phyloP scores from a whole-genome alignment of 2,329 filamentous ascomycete species.

The Geoglossum cookeanum region DNA sequence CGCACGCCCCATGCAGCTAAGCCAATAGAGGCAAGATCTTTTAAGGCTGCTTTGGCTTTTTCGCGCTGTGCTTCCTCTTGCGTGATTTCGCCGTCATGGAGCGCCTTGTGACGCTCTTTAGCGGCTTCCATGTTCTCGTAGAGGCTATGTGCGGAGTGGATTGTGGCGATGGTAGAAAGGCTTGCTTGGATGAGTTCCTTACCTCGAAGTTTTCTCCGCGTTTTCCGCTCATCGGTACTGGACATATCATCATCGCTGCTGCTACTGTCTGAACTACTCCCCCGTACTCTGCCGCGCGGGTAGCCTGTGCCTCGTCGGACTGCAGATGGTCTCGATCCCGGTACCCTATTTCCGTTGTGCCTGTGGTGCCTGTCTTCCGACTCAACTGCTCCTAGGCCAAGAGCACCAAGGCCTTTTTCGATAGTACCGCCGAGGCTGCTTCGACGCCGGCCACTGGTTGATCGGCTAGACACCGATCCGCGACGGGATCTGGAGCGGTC shows the following conservation, averaged over 20 bases:
- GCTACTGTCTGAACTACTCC: background rate
- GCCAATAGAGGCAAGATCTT: conserved; percentile 46
- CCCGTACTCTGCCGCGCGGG: background rate
- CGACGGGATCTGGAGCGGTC: conserved; percentile 24
- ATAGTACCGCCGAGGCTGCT: conserved; percentile 27
- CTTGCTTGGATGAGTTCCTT: conserved; percentile 48
- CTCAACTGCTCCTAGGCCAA: conserved; percentile 22
- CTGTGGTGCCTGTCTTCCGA: conserved; percentile 17
- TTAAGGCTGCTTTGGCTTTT: conserved; percentile 42
- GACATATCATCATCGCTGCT: conserved; percentile 29
- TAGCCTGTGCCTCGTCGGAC: background rate
- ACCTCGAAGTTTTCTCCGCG: conserved; percentile 43
- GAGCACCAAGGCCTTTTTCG: conserved; percentile 23
- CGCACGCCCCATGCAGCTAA: conserved; percentile 50
- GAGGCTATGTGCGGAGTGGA: conserved; percentile 47
- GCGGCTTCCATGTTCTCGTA: conserved; percentile 45
- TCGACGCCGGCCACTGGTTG: conserved; percentile 27
- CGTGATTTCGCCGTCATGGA: conserved; percentile 44
- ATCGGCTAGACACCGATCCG: conserved; percentile 20
- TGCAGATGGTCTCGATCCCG: background rate
- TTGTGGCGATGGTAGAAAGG: conserved; percentile 47
- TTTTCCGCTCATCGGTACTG: conserved; percentile 42
- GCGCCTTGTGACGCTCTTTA: conserved; percentile 37
- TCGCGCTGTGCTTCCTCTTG: conserved; percentile 41
- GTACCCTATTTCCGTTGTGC: conserved; percentile 15